Evolutionary conservation across 116 monocot genomes (phyloP).

Genomic region (Dioscorea cayenensis): DNA sequence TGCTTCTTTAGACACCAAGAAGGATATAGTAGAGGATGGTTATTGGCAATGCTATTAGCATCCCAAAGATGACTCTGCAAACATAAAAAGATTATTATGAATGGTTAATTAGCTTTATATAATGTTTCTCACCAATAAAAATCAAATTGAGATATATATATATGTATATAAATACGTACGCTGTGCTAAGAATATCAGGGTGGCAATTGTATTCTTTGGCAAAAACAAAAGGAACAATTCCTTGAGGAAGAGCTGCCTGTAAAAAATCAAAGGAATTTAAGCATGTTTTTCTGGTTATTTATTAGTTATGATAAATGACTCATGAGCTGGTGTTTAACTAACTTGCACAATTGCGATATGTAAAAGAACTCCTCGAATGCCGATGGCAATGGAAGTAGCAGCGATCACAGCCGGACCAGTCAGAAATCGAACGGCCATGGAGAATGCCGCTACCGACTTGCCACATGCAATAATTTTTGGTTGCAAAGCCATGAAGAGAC

Average conservation of each 20-base stretch:
- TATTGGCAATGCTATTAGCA: constrained; percentile 36
- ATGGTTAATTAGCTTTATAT: background rate
- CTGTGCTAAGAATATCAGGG: constrained; percentile 36
- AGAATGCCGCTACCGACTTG: constrained; percentile 66
- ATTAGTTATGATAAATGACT: too few species aligned
- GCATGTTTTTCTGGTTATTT: background rate
- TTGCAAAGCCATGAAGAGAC: constrained; percentile 96
- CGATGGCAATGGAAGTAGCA: constrained; percentile 65
- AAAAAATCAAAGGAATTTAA: background rate
- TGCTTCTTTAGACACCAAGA: constrained; percentile 9
- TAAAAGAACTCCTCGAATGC: constrained; percentile 73
- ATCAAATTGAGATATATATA: background rate
- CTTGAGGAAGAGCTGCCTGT: constrained; percentile 39
- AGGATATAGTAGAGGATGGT: constrained; percentile 35
- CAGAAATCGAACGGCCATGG: constrained; percentile 82
- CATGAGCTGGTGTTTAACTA: background rate
- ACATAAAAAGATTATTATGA: background rate
- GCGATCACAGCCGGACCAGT: constrained; percentile 83
- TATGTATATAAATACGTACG: constrained; percentile 6
- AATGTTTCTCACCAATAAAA: background rate
- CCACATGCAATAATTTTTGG: constrained; percentile 92
- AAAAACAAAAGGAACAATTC: constrained; percentile 47
- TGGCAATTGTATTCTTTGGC: constrained; percentile 46
- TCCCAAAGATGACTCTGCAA: constrained; percentile 44
- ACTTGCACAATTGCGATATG: constrained; percentile 89